Base-by-base conservation (phyloP, 345 rosid species). In the Pseudoturritis turrita region DNA sequence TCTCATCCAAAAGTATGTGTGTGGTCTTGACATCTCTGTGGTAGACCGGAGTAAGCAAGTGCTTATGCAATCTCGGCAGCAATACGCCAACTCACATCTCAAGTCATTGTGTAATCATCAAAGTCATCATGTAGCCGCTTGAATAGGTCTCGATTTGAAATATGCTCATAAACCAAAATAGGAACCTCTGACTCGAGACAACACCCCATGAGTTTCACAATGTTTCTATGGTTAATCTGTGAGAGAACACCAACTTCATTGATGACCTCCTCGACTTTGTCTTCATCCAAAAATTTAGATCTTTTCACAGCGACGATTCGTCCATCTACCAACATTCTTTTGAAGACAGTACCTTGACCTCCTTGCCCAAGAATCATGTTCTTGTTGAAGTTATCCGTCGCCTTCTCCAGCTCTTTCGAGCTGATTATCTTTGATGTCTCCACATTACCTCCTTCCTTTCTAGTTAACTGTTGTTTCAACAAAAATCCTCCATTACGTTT, bases 241-340 rank as follows among this genome's bases (percentile, higher is more conserved):
- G 52, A 46, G 12, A 46, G 52, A 46, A 46, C 11, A 12, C 61
- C 29, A 11, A 86, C 81, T 47, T 86, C 86, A 43, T 83, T 83
- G 65, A 86, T 74, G 68, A 84, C 84, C 49, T 79, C 86, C 26
- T 78, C 80, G 3, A 79, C 71, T 54, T 84, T 83, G 36, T 76
- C 80, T 29, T 58, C 62, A 7, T 86, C 81, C 46, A 83, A 57
- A 3, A 73, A 43, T 56, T 53, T 77, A 1, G 86, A 81, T 21
- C 76, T 84, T 67, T 86, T 86, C 10, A 84, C 81, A 10, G 90
- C 88, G 4, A 84, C 76, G 0, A 68, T 29, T 26, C 17, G 52
- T 22, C 71, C 75, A 45, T 82, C 83, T 6, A 39, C 47, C 14
- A 82, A 45, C 50, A 72, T 55, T 39, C 87, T 87, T 54, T 81